These are phyloP conservation scores for Lentinula raphanica DNA, from an alignment of 768 basidiomycete genomes.

Conservation along the genomic window DNA sequence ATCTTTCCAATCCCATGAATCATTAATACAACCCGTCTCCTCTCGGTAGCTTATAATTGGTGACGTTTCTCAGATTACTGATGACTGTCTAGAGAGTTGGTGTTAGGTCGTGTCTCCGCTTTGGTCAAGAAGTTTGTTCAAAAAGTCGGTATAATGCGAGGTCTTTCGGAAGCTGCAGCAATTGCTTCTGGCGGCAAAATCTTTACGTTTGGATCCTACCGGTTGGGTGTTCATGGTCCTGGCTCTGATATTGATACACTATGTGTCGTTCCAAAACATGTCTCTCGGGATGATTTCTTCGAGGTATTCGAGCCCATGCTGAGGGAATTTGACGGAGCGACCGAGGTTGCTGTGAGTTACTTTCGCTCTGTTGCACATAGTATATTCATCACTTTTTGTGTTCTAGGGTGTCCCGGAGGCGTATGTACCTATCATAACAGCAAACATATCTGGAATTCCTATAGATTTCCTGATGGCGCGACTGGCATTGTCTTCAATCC, in stretches of 20 bases:
- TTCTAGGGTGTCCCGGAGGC: conserved; percentile 90
- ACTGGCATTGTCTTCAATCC: conserved; percentile 79
- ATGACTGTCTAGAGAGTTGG: conserved; percentile 69
- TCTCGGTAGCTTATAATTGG: not conserved
- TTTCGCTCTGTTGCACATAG: not conserved
- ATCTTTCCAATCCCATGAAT: not conserved
- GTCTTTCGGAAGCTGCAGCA: conserved; percentile 85
- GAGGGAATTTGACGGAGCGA: conserved; percentile 71
- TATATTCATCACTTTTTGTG: not conserved
- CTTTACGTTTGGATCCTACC: conserved; percentile 98
- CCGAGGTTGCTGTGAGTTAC: conserved; percentile 80
- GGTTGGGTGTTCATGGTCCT: conserved; percentile 94
- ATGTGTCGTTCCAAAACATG: conserved; percentile 94
- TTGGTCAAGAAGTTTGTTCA: conserved; percentile 93
- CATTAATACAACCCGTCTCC: not conserved
- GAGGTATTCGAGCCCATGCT: conserved; percentile 88
- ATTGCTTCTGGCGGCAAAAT: conserved; percentile 94
- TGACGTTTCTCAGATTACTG: not conserved
- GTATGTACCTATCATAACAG: conserved; percentile 92
- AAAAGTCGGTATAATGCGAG: conserved; percentile 69
- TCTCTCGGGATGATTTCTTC: conserved; percentile 94
- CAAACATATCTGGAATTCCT: conserved; percentile 86
- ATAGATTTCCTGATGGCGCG: conserved; percentile 94
- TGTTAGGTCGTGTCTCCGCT: conserved; percentile 83
- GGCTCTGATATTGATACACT: conserved; percentile 98